phyloP scores from a whole-genome alignment of 2,329 filamentous ascomycete species.

The Ophiostoma sp. region DNA sequence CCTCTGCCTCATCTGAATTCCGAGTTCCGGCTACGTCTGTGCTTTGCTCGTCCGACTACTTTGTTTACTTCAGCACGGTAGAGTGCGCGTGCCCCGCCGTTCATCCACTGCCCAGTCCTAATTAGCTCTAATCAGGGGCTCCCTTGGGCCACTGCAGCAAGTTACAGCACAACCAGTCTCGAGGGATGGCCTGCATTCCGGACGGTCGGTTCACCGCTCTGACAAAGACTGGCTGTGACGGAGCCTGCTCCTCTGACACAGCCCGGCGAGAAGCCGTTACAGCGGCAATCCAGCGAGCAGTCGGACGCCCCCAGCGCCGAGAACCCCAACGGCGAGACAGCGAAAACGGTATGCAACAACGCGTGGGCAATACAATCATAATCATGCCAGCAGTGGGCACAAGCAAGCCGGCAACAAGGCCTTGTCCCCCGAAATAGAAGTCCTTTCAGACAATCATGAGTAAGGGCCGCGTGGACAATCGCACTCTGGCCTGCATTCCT shows the following conservation, averaged over 20 bases:
- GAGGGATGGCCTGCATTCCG: background rate
- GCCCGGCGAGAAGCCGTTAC: background rate
- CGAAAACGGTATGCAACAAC: too few relatives aligned
- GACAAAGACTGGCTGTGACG: background rate
- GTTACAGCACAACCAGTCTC: background rate
- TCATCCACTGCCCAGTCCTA: background rate
- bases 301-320: background rate
- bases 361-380: background rate
- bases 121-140: background rate
- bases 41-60: background rate
- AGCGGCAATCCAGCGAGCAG: background rate
- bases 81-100: background rate
- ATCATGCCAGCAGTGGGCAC: background rate
- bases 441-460: background rate
- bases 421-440: background rate
- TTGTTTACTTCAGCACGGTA: background rate
- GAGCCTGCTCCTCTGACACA: background rate
- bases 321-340: background rate
- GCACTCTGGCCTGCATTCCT: background rate
- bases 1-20: slow-evolving; percentile 4
- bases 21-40: slow-evolving; percentile 1
- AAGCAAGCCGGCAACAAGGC: background rate
- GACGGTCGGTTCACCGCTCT: background rate
- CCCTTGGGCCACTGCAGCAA: background rate
- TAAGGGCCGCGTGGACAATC: slow-evolving; percentile 4